These are phyloP conservation scores for Niebla homalea DNA, from an alignment of 495 filamentous ascomycete species.

Conservation along the genomic window DNA sequence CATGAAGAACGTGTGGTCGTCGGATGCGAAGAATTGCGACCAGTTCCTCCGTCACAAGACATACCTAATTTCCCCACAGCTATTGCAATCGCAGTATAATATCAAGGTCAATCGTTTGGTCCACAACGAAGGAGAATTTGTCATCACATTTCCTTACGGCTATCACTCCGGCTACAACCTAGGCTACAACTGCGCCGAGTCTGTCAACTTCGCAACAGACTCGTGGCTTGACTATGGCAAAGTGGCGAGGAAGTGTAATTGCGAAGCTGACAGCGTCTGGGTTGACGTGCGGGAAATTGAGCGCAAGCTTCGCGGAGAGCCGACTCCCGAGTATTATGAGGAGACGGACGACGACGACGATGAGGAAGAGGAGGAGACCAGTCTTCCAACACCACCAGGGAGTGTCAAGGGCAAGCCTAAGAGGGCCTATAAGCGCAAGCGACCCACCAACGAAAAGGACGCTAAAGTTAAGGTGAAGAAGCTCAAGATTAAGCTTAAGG, in stretches of 20 bases:
- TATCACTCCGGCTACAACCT: conserved; percentile 98
- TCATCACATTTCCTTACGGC: conserved; percentile 96
- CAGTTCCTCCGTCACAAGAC: conserved; percentile 97
- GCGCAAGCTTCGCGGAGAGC: conserved; percentile 81
- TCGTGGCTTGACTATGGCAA: conserved; percentile 89
- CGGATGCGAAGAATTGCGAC: conserved; percentile 90
- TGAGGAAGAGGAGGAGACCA: conserved; percentile 47
- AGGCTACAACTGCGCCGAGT: conserved; percentile 97
- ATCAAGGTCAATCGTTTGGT: conserved; percentile 92
- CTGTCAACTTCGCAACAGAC: conserved; percentile 94
- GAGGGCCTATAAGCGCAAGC: conserved; percentile 45
- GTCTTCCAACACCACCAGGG: conserved; percentile 69
- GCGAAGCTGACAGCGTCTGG: conserved; percentile 94
- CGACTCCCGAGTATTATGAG: conserved; percentile 73
- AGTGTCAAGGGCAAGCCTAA: conserved; percentile 52
- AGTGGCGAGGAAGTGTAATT: conserved; percentile 95
- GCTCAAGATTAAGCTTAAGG: conserved; percentile 54
- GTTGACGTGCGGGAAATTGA: conserved; percentile 92
- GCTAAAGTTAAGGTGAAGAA: conserved; percentile 57
- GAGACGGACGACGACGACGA: conserved; percentile 65
- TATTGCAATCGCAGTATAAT: conserved; percentile 72
- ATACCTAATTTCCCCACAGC: conserved; percentile 87
- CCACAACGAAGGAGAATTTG: conserved; percentile 95
- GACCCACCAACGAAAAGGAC: conserved; percentile 33
- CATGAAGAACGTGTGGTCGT: conserved; percentile 92